Conservation (phyloP, 2,329 filamentous ascomycete genomes). For the Talaromyces islandicus region DNA sequence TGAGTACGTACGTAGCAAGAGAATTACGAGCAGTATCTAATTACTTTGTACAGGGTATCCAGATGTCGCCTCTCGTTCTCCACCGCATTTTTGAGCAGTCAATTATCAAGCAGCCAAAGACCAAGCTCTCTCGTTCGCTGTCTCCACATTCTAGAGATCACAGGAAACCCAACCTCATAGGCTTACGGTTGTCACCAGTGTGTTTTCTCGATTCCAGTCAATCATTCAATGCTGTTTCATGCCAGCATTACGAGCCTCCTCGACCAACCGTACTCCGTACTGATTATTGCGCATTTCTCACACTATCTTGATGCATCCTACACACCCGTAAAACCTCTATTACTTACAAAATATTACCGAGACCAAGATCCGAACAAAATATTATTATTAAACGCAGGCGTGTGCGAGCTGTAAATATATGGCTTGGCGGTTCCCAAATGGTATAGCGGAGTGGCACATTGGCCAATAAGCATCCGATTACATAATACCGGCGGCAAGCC, state of each 20-base stretch:
- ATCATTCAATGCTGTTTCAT: not conserved
- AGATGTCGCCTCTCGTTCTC: not conserved
- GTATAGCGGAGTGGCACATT: not conserved
- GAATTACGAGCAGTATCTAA: not conserved
- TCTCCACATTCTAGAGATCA: not conserved
- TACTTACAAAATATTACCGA: not conserved
- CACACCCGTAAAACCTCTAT: not conserved
- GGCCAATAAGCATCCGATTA: constrained; percentile 3
- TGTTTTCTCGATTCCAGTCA: not conserved
- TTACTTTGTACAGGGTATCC: too few species aligned
- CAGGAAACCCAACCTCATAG: not conserved
- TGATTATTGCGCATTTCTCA: not conserved
- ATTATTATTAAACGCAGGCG: too few species aligned
- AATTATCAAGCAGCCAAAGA: not conserved
- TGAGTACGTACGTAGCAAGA: too few species aligned
- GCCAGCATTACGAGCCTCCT: not conserved
- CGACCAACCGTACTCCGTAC: not conserved
- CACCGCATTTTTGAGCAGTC: not conserved
- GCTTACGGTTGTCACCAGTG: not conserved
- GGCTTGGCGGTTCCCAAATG: not conserved
- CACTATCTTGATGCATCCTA: not conserved
- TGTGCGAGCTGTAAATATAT: not conserved
- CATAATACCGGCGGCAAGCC: not conserved
- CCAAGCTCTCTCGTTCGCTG: not conserved
- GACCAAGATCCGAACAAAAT: not conserved